Conservation (phyloP, 108 stramenopile species). For the Nitzschia putrida region DNA sequence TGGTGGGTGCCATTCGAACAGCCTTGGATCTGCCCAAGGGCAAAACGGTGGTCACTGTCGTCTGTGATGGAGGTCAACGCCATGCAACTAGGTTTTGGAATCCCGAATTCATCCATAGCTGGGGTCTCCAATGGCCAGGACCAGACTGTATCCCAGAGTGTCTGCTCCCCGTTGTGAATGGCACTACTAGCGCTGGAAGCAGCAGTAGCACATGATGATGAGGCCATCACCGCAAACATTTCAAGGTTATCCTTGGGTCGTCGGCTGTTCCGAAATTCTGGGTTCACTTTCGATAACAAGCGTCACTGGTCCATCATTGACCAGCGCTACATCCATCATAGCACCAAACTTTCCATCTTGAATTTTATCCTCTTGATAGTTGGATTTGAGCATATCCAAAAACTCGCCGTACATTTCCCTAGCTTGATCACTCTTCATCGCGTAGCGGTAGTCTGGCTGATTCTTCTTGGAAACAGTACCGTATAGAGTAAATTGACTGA, state of each 20-base stretch:
- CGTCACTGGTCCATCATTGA: slow-evolving; percentile 91
- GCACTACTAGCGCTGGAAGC: neutral
- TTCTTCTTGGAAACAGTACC: slow-evolving; percentile 80
- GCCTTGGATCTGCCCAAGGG: slow-evolving; percentile 56
- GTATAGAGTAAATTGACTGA: slow-evolving; percentile 83
- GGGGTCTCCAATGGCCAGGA: slow-evolving; percentile 82
- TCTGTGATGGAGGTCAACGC: slow-evolving; percentile 91
- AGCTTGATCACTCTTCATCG: slow-evolving; percentile 78
- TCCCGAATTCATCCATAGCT: slow-evolving; percentile 64
- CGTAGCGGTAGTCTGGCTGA: slow-evolving; percentile 83
- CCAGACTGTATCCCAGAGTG: slow-evolving; percentile 39
- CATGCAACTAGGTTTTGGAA: slow-evolving; percentile 91
- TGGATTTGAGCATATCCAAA: slow-evolving; percentile 55
- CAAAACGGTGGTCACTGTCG: slow-evolving; percentile 82
- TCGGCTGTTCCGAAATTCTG: neutral
- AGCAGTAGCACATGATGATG: neutral
- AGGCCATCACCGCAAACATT: too few relatives aligned
- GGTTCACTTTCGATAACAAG: slow-evolving; percentile 80
- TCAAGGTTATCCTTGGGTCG: too few relatives aligned
- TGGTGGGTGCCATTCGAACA: slow-evolving; percentile 81
- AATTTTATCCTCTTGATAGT: slow-evolving; percentile 68
- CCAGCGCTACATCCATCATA: slow-evolving; percentile 84
- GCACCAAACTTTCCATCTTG: slow-evolving; percentile 80
- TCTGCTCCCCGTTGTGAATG: slow-evolving; percentile 1
- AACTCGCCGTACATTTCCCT: slow-evolving; percentile 67